Conservation (phyloP, 83 land plant species). For the Picea abies region DNA sequence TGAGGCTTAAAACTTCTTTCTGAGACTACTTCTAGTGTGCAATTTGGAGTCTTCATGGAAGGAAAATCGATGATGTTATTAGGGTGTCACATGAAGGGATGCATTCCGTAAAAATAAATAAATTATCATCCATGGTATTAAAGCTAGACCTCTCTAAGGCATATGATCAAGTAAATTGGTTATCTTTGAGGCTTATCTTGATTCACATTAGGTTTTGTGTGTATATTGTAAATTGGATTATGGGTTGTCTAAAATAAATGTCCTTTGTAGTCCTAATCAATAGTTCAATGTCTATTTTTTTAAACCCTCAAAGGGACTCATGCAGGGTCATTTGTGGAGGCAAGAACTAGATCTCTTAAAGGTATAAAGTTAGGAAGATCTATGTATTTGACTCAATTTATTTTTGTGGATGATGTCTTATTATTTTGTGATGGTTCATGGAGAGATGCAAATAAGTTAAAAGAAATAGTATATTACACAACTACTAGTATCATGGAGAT, state of each 20-base stretch:
- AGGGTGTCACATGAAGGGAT: neutral
- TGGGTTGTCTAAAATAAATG: too few species aligned
- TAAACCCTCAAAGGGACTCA: too few species aligned
- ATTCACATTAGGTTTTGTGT: too few species aligned
- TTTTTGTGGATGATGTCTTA: neutral
- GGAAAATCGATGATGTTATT: neutral
- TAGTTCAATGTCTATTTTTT: too few species aligned
- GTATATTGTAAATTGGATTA: too few species aligned
- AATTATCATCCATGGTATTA: too few species aligned
- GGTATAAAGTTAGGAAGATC: neutral
- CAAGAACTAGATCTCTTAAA: neutral
- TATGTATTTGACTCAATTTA: neutral
- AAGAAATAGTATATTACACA: neutral
- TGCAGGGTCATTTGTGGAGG: too few species aligned
- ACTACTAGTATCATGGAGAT: neutral
- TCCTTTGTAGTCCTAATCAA: neutral
- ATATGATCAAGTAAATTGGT: too few species aligned
- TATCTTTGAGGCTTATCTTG: too few species aligned
- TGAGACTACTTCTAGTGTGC: neutral
- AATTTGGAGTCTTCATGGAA: neutral
- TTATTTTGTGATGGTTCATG: neutral
- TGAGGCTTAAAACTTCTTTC: neutral
- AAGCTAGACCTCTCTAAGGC: too few species aligned
- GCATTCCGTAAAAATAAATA: neutral
- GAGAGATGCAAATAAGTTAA: neutral